Base-by-base conservation (phyloP, 2,329 filamentous ascomycete species). In the Fusarium mundagurra region DNA sequence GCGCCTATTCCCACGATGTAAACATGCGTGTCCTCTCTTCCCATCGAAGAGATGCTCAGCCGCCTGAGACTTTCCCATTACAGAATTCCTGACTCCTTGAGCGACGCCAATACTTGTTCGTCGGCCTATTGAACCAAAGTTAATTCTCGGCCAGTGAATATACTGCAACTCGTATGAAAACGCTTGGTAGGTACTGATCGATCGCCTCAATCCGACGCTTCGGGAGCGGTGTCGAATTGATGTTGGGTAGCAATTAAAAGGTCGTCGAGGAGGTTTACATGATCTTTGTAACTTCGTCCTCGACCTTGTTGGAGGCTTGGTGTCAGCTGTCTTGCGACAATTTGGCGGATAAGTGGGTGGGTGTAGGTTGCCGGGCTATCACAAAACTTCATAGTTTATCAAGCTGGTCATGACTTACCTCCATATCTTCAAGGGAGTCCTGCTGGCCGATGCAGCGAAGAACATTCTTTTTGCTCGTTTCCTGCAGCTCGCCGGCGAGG, bases 401-500 rank as follows among this genome's bases (percentile, higher is more conserved):
- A 72, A 72, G 60, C 63, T 64, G 48, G 60, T 75, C 63, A 67
- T 74, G 67, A 92, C 94, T 91, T 85, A 99, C 96, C 94, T 99
- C 96, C 92, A 98, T 98, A 81, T 99, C 96, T 86, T 99, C 96
- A 64, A 99, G 88, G 69, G 95, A 97, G 84, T 99, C 96, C 84
- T 99, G 96, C 82, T 98, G 96, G 65, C 94, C 94, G 81, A 99
- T 99, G 81, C 96, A 98, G 72, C 96, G 89, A 74, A 99, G 86
- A 45, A 99, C 95, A 81, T 98, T 98, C 91, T 99, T 99, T 87
- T 98, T 99, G 84, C 96, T 98, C 84, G 95, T 98, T 86, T 99
- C 96, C 84, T 99, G 96, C 86, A 99, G 91, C 84, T 99, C 96
- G 69, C 96, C 96, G 11, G 96, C 96, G 77, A 99, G 88, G 75